Evolutionary conservation across 176 grass and related monocot species (phyloP).

Genomic region (Oryza officinalis): DNA sequence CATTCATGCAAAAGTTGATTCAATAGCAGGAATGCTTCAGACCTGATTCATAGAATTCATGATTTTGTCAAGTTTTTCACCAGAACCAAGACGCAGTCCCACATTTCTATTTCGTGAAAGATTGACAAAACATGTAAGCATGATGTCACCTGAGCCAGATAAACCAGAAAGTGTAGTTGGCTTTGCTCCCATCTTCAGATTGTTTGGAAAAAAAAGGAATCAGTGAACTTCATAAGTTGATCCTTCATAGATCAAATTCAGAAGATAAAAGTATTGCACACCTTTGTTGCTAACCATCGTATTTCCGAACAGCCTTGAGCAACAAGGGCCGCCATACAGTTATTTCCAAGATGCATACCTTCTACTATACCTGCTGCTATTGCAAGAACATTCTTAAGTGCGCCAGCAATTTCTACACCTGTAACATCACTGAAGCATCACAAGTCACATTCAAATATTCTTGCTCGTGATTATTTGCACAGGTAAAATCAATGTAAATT

Average conservation of each 20-base stretch:
- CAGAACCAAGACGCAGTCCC: constrained; percentile 81
- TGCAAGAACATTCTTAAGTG: constrained; percentile 93
- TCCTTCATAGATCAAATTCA: constrained; percentile 12
- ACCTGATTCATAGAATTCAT: constrained; percentile 96
- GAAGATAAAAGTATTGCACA: constrained; percentile 17
- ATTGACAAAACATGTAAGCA: constrained; percentile 98
- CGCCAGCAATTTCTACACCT: constrained; percentile 98
- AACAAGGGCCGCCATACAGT: constrained; percentile 97
- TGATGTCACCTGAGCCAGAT: constrained; percentile 93
- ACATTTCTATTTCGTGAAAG: constrained; percentile 95
- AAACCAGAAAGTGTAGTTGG: constrained; percentile 88
- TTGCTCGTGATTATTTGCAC: constrained; percentile 14
- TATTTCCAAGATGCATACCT: constrained; percentile 95
- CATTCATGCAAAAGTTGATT: background rate
- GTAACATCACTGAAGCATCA: constrained; percentile 92
- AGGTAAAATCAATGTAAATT: background rate
- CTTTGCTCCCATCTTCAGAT: constrained; percentile 88
- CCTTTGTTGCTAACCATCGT: constrained; percentile 95
- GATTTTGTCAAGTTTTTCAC: constrained; percentile 80
- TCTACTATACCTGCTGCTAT: constrained; percentile 96
- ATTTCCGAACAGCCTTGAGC: constrained; percentile 97
- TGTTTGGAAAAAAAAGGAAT: background rate
- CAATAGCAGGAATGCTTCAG: background rate
- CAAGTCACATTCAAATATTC: constrained; percentile 44
- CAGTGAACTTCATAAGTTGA: constrained; percentile 4